Percentiles rank a stretch among this genome's conserved stretches.
These are phyloP conservation scores for Heliosperma pusillum DNA, from an alignment of 148 eudicot species.

Conservation along the genomic window DNA sequence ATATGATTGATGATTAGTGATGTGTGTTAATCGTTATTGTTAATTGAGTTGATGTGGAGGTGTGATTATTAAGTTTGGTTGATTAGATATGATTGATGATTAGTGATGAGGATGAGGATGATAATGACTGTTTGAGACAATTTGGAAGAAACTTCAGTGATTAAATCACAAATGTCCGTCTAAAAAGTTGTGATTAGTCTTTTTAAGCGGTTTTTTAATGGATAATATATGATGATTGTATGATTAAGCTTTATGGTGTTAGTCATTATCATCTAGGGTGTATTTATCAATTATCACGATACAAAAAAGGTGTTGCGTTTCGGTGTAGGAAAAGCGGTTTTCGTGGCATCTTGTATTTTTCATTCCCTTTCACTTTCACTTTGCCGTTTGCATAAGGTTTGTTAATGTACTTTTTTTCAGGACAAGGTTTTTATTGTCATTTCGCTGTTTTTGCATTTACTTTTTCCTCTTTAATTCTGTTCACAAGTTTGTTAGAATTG, in stretches of 20 bases:
- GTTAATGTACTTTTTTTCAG: slow-evolving; percentile 32
- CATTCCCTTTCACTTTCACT: slow-evolving; percentile 16
- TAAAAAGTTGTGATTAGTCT: slow-evolving; percentile 21
- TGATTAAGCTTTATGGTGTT: slow-evolving; percentile 19
- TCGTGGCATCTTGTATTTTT: slow-evolving; percentile 23
- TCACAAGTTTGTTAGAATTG: background rate
- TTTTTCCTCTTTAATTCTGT: background rate
- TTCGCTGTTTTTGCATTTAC: slow-evolving; percentile 11
- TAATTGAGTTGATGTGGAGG: background rate
- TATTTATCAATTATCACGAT: slow-evolving; percentile 34
- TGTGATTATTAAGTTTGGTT: background rate
- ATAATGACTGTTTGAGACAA: slow-evolving; percentile 14
- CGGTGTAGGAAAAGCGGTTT: slow-evolving; percentile 34
- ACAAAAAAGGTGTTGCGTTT: slow-evolving; percentile 35
- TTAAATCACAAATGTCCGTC: slow-evolving; percentile 13
- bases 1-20: background rate
- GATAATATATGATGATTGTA: background rate
- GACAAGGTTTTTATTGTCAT: slow-evolving; percentile 33
- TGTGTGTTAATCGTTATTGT: background rate
- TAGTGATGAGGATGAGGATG: slow-evolving; percentile 11
- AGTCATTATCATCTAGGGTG: slow-evolving; percentile 42
- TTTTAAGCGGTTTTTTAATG: slow-evolving; percentile 13
- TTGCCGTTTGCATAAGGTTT: slow-evolving; percentile 31
- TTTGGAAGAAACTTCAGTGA: slow-evolving; percentile 7
- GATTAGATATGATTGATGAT: slow-evolving; percentile 4